Evolutionary conservation across 2,329 filamentous ascomycete species (phyloP).

Genomic region (Phaeophleospora eucalypticola): DNA sequence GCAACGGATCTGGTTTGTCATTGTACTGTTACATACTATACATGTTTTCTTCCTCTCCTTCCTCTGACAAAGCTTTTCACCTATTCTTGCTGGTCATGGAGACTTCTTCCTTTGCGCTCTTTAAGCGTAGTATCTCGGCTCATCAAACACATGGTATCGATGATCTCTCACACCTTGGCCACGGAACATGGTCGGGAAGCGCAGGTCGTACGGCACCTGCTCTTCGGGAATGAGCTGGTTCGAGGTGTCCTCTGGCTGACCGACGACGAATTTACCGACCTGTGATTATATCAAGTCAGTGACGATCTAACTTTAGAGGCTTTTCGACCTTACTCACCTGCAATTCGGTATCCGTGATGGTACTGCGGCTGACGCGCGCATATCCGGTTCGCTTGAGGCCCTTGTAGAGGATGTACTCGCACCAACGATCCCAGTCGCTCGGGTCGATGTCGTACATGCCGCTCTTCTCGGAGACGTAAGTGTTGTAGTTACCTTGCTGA

Average conservation of each 20-base stretch:
- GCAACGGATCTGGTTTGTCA: too few species aligned
- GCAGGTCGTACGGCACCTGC: conserved; percentile 69
- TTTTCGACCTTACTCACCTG: conserved; percentile 56
- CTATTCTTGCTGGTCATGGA: background rate
- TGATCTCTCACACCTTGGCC: conserved; percentile 86
- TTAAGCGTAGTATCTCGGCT: conserved; percentile 64
- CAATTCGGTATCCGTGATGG: conserved; percentile 94
- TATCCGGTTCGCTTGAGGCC: conserved; percentile 80
- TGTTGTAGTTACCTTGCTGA: conserved; percentile 91
- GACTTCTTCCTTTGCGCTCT: too few species aligned
- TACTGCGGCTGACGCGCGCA: conserved; percentile 79
- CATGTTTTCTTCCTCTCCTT: background rate
- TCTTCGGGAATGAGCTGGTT: conserved; percentile 66
- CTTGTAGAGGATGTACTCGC: conserved; percentile 97
- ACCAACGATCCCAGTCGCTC: conserved; percentile 95
- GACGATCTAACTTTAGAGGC: background rate
- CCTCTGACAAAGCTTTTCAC: background rate
- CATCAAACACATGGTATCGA: conserved; percentile 90
- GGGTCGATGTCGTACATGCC: conserved; percentile 95
- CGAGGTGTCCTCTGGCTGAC: conserved; percentile 57
- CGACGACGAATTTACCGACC: conserved; percentile 88
- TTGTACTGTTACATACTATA: too few species aligned
- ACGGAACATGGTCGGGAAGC: conserved; percentile 80
- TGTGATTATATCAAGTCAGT: conserved; percentile 31
- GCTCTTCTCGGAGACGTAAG: conserved; percentile 77